Evolutionary conservation across 345 rosid genomes (phyloP), one percentile per base, ranked within the genome.

Genomic region (Fremontodendron californicum): DNA sequence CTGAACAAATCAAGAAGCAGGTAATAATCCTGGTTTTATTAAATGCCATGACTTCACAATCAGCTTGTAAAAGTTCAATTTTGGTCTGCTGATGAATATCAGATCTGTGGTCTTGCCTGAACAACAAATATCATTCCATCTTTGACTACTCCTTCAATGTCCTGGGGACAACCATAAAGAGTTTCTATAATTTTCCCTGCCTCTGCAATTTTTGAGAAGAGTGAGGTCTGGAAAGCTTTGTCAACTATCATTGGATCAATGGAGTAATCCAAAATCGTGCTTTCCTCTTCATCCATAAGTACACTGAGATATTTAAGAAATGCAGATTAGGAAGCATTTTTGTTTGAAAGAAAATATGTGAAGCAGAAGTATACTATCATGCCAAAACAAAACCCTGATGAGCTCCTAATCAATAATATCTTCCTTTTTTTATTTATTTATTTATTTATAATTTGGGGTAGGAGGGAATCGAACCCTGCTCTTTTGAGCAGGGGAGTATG

Each of bases 121-220:
- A 84, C 89, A 13, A 82, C 85, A 57, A 76, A 77, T 18, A 80
- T 25, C 1, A 29, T 39, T 71, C 87, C 80, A 74, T 80, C 85
- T 66, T 82, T 80, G 9, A 86, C 80, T 2, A 82, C 87, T 6
- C 87, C 85, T 78, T 86, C 89, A 45, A 84, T 84, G 15, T 82
- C 84, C 75, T 80, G 81, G 12, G 85, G 75, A 49, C 49, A 73
- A 49, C 84, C 84, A 57, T 80, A 84, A 18, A 86, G 78, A 42
- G 71, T 51, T 77, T 86, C 87, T 62, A 84, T 74, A 66, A 66
- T 54, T 74, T 77, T 84, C 29, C 89, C 87, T 0, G 82, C 82
- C 74, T 82, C 84, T 2, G 84, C 81, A 64, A 86, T 77, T 80
- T 67, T 86, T 4, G 81, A 80, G 67, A 86, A 62, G 40, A 84